A percentile compares a stretch with the other conserved stretches of the same genome.
Conservation (phyloP, 2,329 filamentous ascomycete genomes). For the Hortaea werneckii region DNA sequence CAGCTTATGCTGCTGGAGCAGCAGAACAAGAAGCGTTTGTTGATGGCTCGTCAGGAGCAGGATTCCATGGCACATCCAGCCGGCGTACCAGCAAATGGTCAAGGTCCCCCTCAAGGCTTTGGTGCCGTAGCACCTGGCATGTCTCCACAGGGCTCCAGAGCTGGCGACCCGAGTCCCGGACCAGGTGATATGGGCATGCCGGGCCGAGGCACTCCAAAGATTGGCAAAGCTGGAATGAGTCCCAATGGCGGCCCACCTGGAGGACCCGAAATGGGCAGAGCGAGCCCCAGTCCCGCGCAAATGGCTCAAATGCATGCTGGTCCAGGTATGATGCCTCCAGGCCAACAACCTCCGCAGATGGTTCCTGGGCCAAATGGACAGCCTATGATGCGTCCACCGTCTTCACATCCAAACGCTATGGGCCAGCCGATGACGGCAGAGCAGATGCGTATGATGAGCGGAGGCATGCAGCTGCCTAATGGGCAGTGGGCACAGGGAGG, state of each 20-base stretch:
- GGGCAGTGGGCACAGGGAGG: conserved; percentile 3
- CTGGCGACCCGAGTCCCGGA: conserved; percentile 62
- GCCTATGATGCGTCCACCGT: conserved; percentile 36
- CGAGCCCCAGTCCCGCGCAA: conserved; percentile 52
- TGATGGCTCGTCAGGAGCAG: conserved; percentile 75
- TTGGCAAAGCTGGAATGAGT: conserved; percentile 58
- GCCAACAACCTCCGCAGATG: conserved; percentile 14
- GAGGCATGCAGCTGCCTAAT: conserved; percentile 24
- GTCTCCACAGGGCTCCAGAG: conserved; percentile 59
- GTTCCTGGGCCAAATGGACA: conserved; percentile 34
- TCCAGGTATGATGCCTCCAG: conserved; percentile 27
- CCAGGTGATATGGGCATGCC: conserved; percentile 70
- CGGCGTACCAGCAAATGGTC: conserved; percentile 32
- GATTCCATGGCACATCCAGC: conserved; percentile 52
- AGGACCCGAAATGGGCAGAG: conserved; percentile 44
- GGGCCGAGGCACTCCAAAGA: conserved; percentile 65
- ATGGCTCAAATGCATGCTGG: conserved; percentile 28
- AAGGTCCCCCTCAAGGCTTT: conserved; percentile 9
- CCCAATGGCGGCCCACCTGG: conserved; percentile 44
- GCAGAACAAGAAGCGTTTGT: conserved; percentile 75
- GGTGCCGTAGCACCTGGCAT: conserved; percentile 35
- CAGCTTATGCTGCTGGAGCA: conserved; percentile 79
- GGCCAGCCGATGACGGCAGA: conserved; percentile 29
- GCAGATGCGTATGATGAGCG: conserved; percentile 30
- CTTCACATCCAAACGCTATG: conserved; percentile 47